Evolutionary conservation across 2,329 filamentous ascomycete species (phyloP).

Genomic region (Fusarium stilboides): DNA sequence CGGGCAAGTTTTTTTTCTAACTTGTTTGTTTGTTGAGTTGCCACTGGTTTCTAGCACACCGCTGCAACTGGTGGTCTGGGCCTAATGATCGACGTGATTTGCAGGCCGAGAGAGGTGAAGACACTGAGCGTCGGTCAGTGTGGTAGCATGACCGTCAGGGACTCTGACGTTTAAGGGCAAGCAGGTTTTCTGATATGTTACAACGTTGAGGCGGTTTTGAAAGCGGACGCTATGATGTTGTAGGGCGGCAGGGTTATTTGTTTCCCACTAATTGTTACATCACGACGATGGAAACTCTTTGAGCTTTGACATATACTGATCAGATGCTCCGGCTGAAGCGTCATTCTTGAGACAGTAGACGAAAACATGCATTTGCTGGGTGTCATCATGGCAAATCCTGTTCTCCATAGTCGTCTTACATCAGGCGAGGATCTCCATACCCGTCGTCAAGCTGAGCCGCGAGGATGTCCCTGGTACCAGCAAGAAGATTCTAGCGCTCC

Average conservation of each 20-base stretch:
- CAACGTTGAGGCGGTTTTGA: not conserved
- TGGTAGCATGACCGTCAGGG: constrained; percentile 23
- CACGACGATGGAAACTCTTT: constrained; percentile 4
- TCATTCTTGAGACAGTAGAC: not conserved
- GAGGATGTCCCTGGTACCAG: constrained; percentile 8
- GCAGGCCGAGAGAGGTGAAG: constrained; percentile 12
- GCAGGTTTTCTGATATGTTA: constrained; percentile 17
- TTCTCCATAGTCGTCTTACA: not conserved
- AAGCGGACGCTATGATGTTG: constrained; percentile 12
- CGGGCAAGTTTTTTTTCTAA: constrained; percentile 18
- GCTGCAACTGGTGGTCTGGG: constrained; percentile 15
- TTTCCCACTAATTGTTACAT: constrained; percentile 29
- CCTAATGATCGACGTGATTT: constrained; percentile 32
- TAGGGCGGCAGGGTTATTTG: constrained; percentile 10
- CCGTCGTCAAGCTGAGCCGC: constrained; percentile 20
- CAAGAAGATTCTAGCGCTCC: constrained; percentile 39
- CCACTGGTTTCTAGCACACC: constrained; percentile 29
- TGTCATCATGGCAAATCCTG: not conserved
- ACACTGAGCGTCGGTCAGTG: not conserved
- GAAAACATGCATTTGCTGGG: not conserved
- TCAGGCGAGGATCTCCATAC: constrained; percentile 1
- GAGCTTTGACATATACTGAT: constrained; percentile 14
- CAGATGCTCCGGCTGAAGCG: constrained; percentile 3
- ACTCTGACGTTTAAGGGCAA: constrained; percentile 26
- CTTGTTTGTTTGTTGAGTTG: constrained; percentile 13